These are phyloP conservation scores for Racocetra persica DNA, from an alignment of 371 early-diverging fungal species.

Conservation along the genomic window DNA sequence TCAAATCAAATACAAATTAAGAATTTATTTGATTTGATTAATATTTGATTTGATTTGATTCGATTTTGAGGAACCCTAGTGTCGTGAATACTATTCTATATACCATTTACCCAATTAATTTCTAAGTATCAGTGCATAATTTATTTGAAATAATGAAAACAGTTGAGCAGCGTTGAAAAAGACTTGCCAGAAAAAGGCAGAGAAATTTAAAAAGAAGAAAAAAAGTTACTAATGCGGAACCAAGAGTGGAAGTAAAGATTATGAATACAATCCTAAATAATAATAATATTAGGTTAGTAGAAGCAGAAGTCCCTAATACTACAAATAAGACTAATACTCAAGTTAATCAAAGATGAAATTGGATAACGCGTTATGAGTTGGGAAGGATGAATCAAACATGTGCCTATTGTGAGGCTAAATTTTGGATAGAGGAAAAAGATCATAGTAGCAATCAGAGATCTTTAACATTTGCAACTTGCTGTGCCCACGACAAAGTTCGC, in stretches of 20 bases:
- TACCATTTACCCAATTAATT: no score
- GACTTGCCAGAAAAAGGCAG: not conserved
- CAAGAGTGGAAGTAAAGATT: no score
- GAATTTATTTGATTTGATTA: no score
- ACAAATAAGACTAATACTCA: not conserved
- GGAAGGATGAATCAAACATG: not conserved
- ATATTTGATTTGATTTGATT: no score
- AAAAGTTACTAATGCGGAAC: not conserved
- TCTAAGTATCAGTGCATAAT: no score
- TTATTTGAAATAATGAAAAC: not conserved
- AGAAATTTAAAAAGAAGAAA: not conserved
- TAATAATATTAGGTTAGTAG: no score
- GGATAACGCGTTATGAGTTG: not conserved
- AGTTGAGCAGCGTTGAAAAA: not conserved
- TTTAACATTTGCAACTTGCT: not conserved
- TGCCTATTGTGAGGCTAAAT: not conserved
- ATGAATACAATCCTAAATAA: no score
- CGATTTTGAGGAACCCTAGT: no score
- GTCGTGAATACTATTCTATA: no score
- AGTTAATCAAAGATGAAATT: not conserved
- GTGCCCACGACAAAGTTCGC: not conserved
- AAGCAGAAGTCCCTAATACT: not conserved
- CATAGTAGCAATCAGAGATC: not conserved
- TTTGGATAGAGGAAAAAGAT: conserved; percentile 1
- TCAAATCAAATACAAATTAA: no score